Evolutionary conservation across 768 basidiomycete species (phyloP), one percentile per base, ranked within the genome.

Genomic region (Boletus sensibilis): DNA sequence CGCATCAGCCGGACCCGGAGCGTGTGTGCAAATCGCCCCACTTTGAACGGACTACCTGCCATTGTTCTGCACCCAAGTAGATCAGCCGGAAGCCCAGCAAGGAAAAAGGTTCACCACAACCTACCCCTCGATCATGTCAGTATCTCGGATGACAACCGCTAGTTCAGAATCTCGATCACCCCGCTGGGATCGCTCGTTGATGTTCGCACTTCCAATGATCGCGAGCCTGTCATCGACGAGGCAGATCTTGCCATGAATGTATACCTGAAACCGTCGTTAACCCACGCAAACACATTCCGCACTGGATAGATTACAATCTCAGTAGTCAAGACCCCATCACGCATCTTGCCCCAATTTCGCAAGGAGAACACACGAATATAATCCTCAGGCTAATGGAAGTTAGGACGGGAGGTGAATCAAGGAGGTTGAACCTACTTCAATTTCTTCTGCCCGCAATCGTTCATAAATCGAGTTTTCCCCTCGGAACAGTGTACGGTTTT

Each of bases 111-210:
- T 38, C 11, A 44, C 29, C n/a, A 35, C 2, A n/a, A 74, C 82
- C 49, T 59, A 90, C 92, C 92, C 82, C 56, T 96, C 87, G 50
- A 98, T 89, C 90, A 99, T 89, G 66, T 99, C 96, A 4, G 96
- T 98, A 66, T 99, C 97, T 59, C 94, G 80, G 50, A 98, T 91
- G 43, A 99, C 85, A 37, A 91, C 86, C 4, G 94, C 93, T 34
- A 98, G 71, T 69, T 99, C 97, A 3, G 96, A 98, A 72, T 99
- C 97, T 29, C 97, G 87, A 70, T 99, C 96, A 23, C 97, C 97
- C 29, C 93, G 82, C 67, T 92, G 92, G 14, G 93, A 96, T 37
- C 97, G 85, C 69, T 99, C 97, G 68, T 99, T 98, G 76, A 99
- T 94, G 70, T 97, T 98, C 18, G 96, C 96, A 52, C 93, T 94